Evolutionary conservation across 345 rosid species (phyloP).

Genomic region (Erucastrum elatum): DNA sequence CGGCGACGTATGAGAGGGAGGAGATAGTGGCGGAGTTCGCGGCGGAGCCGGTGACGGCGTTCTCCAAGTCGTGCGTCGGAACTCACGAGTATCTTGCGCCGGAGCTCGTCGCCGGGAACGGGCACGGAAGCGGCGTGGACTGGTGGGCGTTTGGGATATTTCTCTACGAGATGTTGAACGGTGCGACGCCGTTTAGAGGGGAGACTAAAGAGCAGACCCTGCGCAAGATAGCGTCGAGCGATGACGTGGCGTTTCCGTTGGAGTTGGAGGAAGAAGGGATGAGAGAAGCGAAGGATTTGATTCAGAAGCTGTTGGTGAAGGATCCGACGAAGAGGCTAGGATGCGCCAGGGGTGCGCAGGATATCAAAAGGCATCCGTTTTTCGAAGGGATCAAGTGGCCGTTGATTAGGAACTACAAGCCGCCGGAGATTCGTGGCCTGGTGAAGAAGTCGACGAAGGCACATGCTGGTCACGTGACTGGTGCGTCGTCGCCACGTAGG

Average conservation of each 20-base stretch:
- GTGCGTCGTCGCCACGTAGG: slow-evolving; percentile 36
- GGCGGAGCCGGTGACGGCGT: slow-evolving; percentile 73
- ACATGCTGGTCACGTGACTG: slow-evolving; percentile 43
- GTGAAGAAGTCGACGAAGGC: slow-evolving; percentile 44
- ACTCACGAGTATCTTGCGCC: slow-evolving; percentile 95
- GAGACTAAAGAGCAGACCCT: slow-evolving; percentile 68
- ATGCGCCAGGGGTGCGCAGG: slow-evolving; percentile 70
- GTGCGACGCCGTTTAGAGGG: slow-evolving; percentile 84
- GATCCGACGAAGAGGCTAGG: slow-evolving; percentile 78
- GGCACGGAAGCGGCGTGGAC: slow-evolving; percentile 90
- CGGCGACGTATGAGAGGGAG: slow-evolving; percentile 25
- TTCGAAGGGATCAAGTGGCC: slow-evolving; percentile 78
- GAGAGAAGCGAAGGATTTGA: slow-evolving; percentile 68
- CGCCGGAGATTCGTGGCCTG: slow-evolving; percentile 67
- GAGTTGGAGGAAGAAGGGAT: slow-evolving; percentile 44
- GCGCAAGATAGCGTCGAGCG: slow-evolving; percentile 57
- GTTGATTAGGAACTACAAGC: slow-evolving; percentile 66
- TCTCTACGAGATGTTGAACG: slow-evolving; percentile 64
- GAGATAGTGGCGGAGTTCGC: slow-evolving; percentile 53
- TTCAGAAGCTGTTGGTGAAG: slow-evolving; percentile 63
- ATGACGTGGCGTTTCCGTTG: slow-evolving; percentile 48
- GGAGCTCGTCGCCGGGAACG: slow-evolving; percentile 73
- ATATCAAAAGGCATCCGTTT: slow-evolving; percentile 74
- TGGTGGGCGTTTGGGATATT: slow-evolving; percentile 97
- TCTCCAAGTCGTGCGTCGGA: slow-evolving; percentile 72